Conservation (phyloP, 2,329 filamentous ascomycete species). For the Fusarium ambrosium region DNA sequence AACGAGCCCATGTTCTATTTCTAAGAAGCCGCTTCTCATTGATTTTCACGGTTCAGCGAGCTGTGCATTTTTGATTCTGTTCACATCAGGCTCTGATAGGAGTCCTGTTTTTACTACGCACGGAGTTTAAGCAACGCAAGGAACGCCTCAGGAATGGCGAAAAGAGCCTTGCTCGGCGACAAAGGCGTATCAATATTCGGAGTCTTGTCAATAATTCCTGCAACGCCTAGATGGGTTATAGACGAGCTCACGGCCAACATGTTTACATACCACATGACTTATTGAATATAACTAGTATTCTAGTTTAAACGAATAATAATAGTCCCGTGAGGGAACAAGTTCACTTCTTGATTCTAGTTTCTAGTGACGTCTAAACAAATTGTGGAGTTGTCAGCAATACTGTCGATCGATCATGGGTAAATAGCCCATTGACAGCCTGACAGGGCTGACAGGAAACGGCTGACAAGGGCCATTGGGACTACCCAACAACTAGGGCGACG, state of each 20-base stretch:
- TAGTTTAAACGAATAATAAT: conserved; percentile 8
- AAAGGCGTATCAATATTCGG: conserved; percentile 18
- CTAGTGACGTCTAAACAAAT: background rate
- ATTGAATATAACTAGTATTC: conserved; percentile 13
- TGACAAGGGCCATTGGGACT: background rate
- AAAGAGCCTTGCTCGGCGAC: background rate
- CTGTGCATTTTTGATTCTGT: background rate
- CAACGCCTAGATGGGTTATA: conserved; percentile 18
- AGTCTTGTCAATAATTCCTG: background rate
- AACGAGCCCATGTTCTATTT: conserved; percentile 25
- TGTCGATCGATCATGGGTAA: background rate
- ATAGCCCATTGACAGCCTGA: background rate
- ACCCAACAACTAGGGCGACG: background rate
- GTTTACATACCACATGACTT: conserved; percentile 23
- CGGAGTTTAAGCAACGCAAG: background rate
- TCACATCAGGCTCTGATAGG: background rate
- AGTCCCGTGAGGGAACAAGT: background rate
- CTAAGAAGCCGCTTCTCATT: background rate
- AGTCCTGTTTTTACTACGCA: background rate
- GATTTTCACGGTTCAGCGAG: background rate
- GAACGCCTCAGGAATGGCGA: background rate
- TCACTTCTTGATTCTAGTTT: background rate
- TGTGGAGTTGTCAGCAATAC: background rate
- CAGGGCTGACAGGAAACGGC: background rate
- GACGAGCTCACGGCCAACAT: conserved; percentile 9